Conservation (phyloP, 2,329 filamentous ascomycete genomes). For the Colletotrichum simmondsii region DNA sequence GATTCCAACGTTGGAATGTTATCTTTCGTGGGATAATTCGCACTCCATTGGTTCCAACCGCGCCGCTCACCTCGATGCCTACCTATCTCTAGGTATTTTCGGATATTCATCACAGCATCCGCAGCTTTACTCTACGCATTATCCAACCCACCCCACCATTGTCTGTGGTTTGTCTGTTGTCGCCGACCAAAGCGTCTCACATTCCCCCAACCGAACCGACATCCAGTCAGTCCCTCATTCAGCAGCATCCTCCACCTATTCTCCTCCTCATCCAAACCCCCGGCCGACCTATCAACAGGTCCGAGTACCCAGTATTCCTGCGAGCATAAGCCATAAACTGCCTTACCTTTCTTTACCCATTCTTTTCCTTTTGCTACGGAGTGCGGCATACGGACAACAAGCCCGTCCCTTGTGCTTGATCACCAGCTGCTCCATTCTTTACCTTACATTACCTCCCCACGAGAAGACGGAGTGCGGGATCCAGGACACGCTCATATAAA, state of each 20-base stretch:
- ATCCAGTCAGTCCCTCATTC: constrained; percentile 3
- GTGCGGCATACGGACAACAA: no score
- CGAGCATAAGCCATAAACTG: constrained; percentile 23
- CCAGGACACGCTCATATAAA: constrained; percentile 20
- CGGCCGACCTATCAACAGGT: constrained; percentile 19
- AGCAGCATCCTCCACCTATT: background rate
- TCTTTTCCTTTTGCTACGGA: background rate
- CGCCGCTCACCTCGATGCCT: background rate
- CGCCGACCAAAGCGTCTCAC: constrained; percentile 22
- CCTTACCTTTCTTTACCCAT: background rate
- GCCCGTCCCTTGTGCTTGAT: constrained; percentile 7
- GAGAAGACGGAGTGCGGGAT: background rate
- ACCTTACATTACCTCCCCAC: constrained; percentile 5
- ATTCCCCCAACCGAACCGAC: constrained; percentile 1
- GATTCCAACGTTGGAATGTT: background rate
- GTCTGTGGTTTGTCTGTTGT: background rate
- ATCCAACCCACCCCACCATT: background rate
- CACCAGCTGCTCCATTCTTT: constrained; percentile 23
- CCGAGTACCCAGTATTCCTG: constrained; percentile 15
- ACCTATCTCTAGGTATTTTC: background rate
- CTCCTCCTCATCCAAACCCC: background rate
- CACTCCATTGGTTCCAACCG: background rate
- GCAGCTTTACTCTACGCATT: no score
- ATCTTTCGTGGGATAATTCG: background rate
- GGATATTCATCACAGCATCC: background rate